A percentile compares a stretch with the other conserved stretches of the same genome.
Conservation (phyloP, 2,329 filamentous ascomycete species). For the Pyrenophora tritici-repentis region DNA sequence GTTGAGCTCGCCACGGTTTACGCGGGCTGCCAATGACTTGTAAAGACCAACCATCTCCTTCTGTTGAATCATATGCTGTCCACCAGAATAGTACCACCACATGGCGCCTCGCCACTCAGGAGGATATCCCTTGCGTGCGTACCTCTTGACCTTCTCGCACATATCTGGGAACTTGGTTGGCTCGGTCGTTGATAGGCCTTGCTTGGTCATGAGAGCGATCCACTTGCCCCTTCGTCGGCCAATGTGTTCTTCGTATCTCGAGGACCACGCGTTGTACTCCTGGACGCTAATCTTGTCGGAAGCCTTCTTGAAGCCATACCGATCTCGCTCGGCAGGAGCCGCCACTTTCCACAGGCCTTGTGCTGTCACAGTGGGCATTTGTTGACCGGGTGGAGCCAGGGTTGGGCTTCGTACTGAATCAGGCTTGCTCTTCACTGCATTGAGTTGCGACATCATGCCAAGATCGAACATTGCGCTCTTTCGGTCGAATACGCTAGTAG, state of each 20-base stretch:
- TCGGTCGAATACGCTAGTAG: conserved; percentile 43
- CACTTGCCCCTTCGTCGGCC: conserved; percentile 80
- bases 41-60: conserved; percentile 72
- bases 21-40: conserved; percentile 67
- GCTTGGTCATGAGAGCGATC: conserved; percentile 76
- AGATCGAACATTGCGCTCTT: conserved; percentile 37
- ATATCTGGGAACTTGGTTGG: conserved; percentile 80
- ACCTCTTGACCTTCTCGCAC: conserved; percentile 83
- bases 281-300: conserved; percentile 76
- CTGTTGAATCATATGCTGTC: conserved; percentile 76
- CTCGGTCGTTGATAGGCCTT: conserved; percentile 70
- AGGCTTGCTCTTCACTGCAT: conserved; percentile 17
- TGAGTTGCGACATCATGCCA: conserved; percentile 22
- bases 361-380: conserved; percentile 7
- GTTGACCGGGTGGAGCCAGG: conserved; percentile 2
- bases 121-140: conserved; percentile 90
- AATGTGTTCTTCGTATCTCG: conserved; percentile 74
- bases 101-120: conserved; percentile 93
- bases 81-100: conserved; percentile 96
- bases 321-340: conserved; percentile 63
- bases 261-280: conserved; percentile 83
- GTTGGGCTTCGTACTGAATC: not conserved
- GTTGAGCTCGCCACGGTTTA: conserved; percentile 66
- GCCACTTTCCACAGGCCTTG: conserved; percentile 24
- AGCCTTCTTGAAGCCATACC: conserved; percentile 90